Base-by-base conservation (phyloP, 805 yeast species). In the Yamadazyma akitaensis region DNA sequence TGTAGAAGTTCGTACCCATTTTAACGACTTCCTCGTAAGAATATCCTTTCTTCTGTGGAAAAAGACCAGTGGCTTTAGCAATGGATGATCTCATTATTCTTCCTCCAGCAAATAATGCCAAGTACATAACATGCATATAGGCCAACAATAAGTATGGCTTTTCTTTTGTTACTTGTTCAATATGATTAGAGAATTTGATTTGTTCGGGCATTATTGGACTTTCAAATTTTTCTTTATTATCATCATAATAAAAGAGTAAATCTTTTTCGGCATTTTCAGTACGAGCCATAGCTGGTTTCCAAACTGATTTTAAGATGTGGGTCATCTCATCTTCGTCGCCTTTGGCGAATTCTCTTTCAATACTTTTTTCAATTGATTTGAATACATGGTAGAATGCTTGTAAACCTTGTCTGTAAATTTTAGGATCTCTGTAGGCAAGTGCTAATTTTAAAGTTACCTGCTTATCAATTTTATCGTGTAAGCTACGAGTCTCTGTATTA, bases 41-140 rank as follows among this genome's bases (percentile, higher is more conserved):
- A 54, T 80, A 71, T 24, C 88, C 88, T 45, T 79, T 79, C 40
- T 83, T 78, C 54, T 83, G 82, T 9, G 96, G 95, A 74, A 86
- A 85, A 46, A 87, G 64, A 2, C 90, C 88, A 5, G 84, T 68
- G 19, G 89, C 83, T 57, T 76, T 79, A 42, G 82, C 71, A 25
- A 88, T 65, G 14, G 82, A 77, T 0, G 90, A 81, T 49, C 84
- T 70, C 80, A 88, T 75, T 30, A 88, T 72, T 51, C 82, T 73
- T 14, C 95, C 96, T 42, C 96, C 96, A 1, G 96, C 96, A 68
- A 88, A 88, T 42, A 88, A 74, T 0, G 94, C 96, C 59, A 88
- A 68, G 65, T 88, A 88, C 80, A 88, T 76, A 40, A 86, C 94
- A 61, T 88, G 96, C 70, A 88, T 80, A 63, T 88, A 88, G 5